Percentiles rank a stretch among this genome's conserved stretches.
phyloP scores from a whole-genome alignment of 208 protist genomes.

The Porcisia deanei region DNA sequence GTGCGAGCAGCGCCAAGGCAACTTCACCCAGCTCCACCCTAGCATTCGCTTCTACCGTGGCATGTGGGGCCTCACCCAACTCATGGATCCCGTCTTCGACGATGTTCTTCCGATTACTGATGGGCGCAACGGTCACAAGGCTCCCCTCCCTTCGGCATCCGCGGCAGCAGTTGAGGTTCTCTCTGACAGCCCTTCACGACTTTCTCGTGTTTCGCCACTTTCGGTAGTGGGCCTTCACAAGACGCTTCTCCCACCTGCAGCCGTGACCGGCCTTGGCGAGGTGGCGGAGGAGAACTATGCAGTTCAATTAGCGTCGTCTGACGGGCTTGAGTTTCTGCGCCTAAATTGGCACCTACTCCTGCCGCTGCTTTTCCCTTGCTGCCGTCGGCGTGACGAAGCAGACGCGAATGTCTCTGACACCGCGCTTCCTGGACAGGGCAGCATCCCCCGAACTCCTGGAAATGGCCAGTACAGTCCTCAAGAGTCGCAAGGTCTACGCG shows the following conservation, averaged over 20 bases:
- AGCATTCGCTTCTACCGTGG: constrained; percentile 68
- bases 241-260: constrained; percentile 60
- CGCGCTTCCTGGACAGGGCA: neutral
- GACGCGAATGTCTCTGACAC: neutral
- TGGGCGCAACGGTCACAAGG: neutral
- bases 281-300: constrained; percentile 70
- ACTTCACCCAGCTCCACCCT: constrained; percentile 34
- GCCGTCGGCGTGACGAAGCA: neutral
- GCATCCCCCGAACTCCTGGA: neutral
- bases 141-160: neutral
- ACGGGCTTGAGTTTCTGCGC: constrained; percentile 70
- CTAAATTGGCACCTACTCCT: constrained; percentile 73
- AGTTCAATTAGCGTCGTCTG: constrained; percentile 44
- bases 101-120: neutral
- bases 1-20: neutral
- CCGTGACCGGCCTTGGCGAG: constrained; percentile 28
- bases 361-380: constrained; percentile 56
- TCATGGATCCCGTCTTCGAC: constrained; percentile 4
- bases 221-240: constrained; percentile 73
- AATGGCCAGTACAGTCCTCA: neutral
- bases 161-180: neutral
- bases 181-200: neutral
- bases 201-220: constrained; percentile 9
- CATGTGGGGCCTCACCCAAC: constrained; percentile 29
- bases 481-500: neutral